phyloP scores from a whole-genome alignment of 768 basidiomycete species.

The Sutorius australiensis region DNA sequence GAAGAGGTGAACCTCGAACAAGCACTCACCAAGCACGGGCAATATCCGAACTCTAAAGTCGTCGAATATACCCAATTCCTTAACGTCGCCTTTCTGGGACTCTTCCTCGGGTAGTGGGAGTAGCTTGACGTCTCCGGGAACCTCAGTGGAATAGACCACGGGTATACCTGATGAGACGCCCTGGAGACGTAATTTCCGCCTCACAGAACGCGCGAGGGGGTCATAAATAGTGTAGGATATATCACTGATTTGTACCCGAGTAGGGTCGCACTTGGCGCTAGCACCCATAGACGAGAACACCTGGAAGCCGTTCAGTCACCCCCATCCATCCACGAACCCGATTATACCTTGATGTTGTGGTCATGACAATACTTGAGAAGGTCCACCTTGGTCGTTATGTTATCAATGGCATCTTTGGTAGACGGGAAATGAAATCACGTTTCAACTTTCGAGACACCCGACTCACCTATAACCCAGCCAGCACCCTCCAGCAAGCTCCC shows the following conservation, averaged over 20 bases:
- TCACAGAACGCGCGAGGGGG: slow-evolving; percentile 88
- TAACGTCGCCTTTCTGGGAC: slow-evolving; percentile 82
- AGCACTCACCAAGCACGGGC: slow-evolving; percentile 73
- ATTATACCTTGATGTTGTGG: slow-evolving; percentile 67
- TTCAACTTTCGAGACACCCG: not conserved
- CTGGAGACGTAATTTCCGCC: slow-evolving; percentile 63
- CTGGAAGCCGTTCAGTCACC: slow-evolving; percentile 31
- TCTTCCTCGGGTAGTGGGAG: slow-evolving; percentile 91
- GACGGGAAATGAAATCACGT: slow-evolving; percentile 6
- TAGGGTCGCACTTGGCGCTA: slow-evolving; percentile 91
- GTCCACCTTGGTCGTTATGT: slow-evolving; percentile 95
- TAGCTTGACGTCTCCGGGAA: slow-evolving; percentile 81
- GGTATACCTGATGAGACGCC: slow-evolving; percentile 69
- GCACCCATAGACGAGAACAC: slow-evolving; percentile 98
- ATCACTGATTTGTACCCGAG: slow-evolving; percentile 91
- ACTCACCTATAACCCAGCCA: slow-evolving; percentile 90
- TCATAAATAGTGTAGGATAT: slow-evolving; percentile 92
- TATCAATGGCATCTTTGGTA: slow-evolving; percentile 88
- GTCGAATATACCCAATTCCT: slow-evolving; percentile 85
- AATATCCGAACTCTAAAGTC: slow-evolving; percentile 93
- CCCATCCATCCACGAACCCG: not conserved
- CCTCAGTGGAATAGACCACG: slow-evolving; percentile 95
- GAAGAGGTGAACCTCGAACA: not conserved
- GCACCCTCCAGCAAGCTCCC: slow-evolving; percentile 70
- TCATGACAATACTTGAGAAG: slow-evolving; percentile 85